These are phyloP conservation scores for Ceriops decandra DNA, from an alignment of 345 rosid genomes.

Conservation along the genomic window DNA sequence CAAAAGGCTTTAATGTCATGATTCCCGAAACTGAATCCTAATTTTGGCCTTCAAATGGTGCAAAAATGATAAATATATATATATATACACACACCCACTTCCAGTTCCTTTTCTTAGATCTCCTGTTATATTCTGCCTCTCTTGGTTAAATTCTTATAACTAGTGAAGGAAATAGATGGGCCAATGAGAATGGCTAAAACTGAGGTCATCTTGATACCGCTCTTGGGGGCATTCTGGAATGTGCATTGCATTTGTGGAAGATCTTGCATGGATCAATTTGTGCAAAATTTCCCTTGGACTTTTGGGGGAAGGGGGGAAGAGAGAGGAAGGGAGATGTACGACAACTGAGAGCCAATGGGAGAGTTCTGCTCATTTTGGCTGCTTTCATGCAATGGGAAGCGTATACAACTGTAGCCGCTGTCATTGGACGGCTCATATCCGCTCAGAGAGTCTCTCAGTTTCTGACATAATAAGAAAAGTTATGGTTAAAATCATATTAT, in stretches of 20 bases:
- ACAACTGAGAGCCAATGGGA: constrained; percentile 42
- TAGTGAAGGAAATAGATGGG: constrained; percentile 1
- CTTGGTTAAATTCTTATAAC: neutral
- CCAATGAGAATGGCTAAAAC: constrained; percentile 12
- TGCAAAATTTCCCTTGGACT: constrained; percentile 16
- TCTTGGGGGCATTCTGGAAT: constrained; percentile 17
- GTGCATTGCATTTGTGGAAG: constrained; percentile 14
- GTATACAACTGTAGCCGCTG: constrained; percentile 27
- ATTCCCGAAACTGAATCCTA: constrained; percentile 31
- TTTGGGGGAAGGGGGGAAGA: neutral
- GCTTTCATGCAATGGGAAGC: constrained; percentile 28
- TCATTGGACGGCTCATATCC: constrained; percentile 50
- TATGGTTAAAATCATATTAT: neutral
- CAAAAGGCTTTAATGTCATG: constrained; percentile 50
- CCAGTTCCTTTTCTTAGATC: constrained; percentile 13
- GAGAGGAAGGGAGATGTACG: constrained; percentile 18
- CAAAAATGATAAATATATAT: neutral
- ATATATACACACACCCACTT: too few relatives aligned
- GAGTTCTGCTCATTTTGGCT: constrained; percentile 37
- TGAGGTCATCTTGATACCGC: constrained; percentile 28
- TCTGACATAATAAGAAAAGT: constrained; percentile 9
- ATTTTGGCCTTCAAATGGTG: constrained; percentile 3
- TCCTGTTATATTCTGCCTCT: constrained; percentile 12
- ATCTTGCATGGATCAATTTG: constrained; percentile 30
- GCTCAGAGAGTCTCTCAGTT: constrained; percentile 36